Evolutionary conservation across 2,329 filamentous ascomycete species (phyloP).

Genomic region (Colletotrichum acutatum): DNA sequence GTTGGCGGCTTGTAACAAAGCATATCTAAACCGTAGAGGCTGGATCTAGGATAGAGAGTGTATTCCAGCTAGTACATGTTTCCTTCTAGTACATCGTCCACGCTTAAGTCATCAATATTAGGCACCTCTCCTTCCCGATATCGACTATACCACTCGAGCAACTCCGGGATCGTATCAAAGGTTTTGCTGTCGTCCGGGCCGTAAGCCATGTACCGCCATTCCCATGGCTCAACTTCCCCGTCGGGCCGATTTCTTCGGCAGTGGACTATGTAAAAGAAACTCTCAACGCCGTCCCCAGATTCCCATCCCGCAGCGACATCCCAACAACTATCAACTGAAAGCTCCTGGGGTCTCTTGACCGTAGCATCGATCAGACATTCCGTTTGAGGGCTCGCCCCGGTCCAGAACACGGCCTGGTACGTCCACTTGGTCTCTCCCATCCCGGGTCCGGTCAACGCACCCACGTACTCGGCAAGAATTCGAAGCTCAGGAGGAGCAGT

Average conservation of each 20-base stretch:
- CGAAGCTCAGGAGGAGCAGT: background rate
- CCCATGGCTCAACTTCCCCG: background rate
- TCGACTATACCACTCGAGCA: background rate
- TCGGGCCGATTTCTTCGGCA: background rate
- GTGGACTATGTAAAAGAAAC: conserved; percentile 1
- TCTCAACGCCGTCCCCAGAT: background rate
- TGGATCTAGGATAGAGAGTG: background rate
- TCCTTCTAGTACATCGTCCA: background rate
- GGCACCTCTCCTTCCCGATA: background rate
- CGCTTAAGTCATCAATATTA: background rate
- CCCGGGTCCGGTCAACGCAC: background rate
- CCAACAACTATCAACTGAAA: background rate
- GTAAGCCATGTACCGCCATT: background rate
- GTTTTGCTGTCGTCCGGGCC: background rate
- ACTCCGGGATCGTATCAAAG: background rate
- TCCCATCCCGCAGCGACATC: background rate
- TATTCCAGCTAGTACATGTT: background rate
- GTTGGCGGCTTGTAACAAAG: too few relatives aligned
- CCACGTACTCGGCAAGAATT: background rate
- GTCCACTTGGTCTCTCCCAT: background rate
- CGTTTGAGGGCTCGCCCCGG: background rate
- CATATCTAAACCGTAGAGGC: too few relatives aligned
- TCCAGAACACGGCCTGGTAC: background rate
- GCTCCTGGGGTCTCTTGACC: background rate
- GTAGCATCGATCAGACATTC: background rate